Percentiles rank a stretch among this genome's conserved stretches.
Conservation (phyloP, 1,284 basidiomycete genomes). For the Macrocybe sp. region DNA sequence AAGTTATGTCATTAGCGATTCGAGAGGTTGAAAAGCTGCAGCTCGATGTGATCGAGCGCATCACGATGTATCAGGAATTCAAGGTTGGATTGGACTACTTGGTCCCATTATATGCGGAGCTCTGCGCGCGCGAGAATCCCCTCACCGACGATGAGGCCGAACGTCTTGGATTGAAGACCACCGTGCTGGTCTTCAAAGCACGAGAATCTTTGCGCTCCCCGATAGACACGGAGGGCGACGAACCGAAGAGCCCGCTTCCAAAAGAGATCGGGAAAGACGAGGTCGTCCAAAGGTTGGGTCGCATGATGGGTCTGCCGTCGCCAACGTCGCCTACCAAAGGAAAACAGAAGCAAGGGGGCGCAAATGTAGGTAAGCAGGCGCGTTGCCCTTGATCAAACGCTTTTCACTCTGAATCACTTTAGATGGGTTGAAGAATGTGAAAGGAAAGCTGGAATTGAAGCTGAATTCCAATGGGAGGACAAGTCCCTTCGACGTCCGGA, state of each 20-base stretch:
- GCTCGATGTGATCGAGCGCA: constrained; percentile 35
- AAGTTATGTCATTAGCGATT: constrained; percentile 39
- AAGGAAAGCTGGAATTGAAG: neutral
- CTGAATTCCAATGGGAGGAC: constrained; percentile 13
- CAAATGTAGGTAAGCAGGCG: neutral
- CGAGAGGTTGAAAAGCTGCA: constrained; percentile 38
- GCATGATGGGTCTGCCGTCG: constrained; percentile 6
- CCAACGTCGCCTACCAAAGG: constrained; percentile 4
- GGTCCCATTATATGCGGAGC: constrained; percentile 19
- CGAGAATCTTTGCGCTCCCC: constrained; percentile 36
- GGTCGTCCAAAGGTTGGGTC: constrained; percentile 14
- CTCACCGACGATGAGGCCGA: constrained; percentile 36
- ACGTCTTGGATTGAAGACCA: constrained; percentile 37
- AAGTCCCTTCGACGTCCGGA: constrained; percentile 1
- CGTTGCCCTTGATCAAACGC: neutral
- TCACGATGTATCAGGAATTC: constrained; percentile 37
- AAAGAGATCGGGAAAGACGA: constrained; percentile 17
- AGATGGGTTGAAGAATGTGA: neutral
- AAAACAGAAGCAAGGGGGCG: too few species aligned
- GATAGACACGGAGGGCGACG: constrained; percentile 15
- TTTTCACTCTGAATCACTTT: constrained; percentile 1
- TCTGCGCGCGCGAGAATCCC: constrained; percentile 31
- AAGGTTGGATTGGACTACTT: constrained; percentile 15
- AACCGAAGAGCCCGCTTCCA: constrained; percentile 21
- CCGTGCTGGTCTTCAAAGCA: constrained; percentile 34